Base-by-base conservation (phyloP, 768 basidiomycete species). In the Pleurotus giganteus region DNA sequence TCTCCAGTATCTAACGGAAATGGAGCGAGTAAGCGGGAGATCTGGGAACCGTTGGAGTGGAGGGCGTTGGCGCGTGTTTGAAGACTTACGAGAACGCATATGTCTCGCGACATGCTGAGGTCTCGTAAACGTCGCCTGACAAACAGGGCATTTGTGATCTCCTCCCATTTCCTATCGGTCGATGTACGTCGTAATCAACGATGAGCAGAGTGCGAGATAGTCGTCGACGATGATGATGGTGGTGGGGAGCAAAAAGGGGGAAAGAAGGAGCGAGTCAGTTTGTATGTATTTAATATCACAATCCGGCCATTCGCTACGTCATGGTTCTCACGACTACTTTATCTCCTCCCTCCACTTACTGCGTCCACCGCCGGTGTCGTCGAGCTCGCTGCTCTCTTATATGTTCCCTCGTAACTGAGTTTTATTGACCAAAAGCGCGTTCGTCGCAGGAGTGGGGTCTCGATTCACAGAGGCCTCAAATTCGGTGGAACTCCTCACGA, bases 81-180 rank as follows among this genome's bases (percentile, higher is more conserved):
- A 55, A 32, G 55, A 85, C 89, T 73, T 74, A 92, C 89, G 91
- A 61, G 89, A 91, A 69, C 91, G 84, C 90, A 93, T 92, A 71
- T 92, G 91, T 47, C 91, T 74, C 0, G 89, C 89, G 44, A 94
- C 91, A 82, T 94, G 91, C 64, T 93, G 91, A 26, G 91, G 91
- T 50, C 91, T 80, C 21, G 91, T 94, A 61, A 94, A 94, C 0
- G 90, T 91, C 0, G 91, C 88, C 59, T 88, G 82, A 68, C 91
- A 94, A 11, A 93, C 90, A 15, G 91, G 85, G 67, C 91, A 93
- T 69, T 87, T 88, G 79, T 90, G 88, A 71, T 90, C 88, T 32
- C 88, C 88, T 57, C 80, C 89, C 88, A 90, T 90, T 41, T 6
- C 31, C 13, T 32, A 13, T 13, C 13, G 7, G 31, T 32, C 31